A percentile compares a stretch with the other conserved stretches of the same genome.
These are phyloP conservation scores for Xylaria venustula DNA, from an alignment of 495 filamentous ascomycete species.

Conservation along the genomic window DNA sequence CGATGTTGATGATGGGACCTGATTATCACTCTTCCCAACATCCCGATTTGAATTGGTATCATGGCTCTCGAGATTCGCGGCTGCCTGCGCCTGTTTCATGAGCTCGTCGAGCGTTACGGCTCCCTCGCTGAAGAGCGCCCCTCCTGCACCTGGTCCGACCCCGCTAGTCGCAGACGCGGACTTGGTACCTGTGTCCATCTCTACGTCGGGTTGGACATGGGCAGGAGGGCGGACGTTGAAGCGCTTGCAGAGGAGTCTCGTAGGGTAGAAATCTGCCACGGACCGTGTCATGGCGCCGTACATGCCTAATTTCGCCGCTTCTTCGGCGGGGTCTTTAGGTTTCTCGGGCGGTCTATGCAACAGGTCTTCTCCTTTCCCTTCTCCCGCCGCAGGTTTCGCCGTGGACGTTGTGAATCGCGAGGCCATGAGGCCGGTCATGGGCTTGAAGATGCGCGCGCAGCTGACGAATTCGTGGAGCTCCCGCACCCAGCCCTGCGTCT, in stretches of 20 bases:
- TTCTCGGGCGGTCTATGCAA: slow-evolving; percentile 60
- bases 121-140: slow-evolving; percentile 25
- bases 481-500: slow-evolving; percentile 70
- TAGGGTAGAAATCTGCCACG: slow-evolving; percentile 72
- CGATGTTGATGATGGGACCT: too few species aligned
- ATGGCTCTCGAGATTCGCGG: not conserved
- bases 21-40: not conserved
- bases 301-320: slow-evolving; percentile 90
- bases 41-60: not conserved
- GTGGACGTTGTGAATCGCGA: slow-evolving; percentile 83
- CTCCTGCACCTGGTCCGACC: slow-evolving; percentile 31
- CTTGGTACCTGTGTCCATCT: slow-evolving; percentile 25
- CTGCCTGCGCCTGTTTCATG: slow-evolving; percentile 42
- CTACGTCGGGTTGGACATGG: slow-evolving; percentile 64
- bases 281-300: slow-evolving; percentile 84
- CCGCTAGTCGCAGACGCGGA: slow-evolving; percentile 28
- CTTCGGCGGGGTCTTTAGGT: slow-evolving; percentile 73
- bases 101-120: slow-evolving; percentile 54
- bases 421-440: slow-evolving; percentile 87
- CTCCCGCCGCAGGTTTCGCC: slow-evolving; percentile 26
- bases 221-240: slow-evolving; percentile 80
- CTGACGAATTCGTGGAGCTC: slow-evolving; percentile 86
- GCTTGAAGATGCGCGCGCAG: slow-evolving; percentile 89
- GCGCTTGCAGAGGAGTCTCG: slow-evolving; percentile 84
- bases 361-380: slow-evolving; percentile 36